Percentiles rank a stretch among this genome's conserved stretches.
These are phyloP conservation scores for Pseudocercospora ulei DNA, from an alignment of 2,329 filamentous ascomycete genomes.

Conservation along the genomic window DNA sequence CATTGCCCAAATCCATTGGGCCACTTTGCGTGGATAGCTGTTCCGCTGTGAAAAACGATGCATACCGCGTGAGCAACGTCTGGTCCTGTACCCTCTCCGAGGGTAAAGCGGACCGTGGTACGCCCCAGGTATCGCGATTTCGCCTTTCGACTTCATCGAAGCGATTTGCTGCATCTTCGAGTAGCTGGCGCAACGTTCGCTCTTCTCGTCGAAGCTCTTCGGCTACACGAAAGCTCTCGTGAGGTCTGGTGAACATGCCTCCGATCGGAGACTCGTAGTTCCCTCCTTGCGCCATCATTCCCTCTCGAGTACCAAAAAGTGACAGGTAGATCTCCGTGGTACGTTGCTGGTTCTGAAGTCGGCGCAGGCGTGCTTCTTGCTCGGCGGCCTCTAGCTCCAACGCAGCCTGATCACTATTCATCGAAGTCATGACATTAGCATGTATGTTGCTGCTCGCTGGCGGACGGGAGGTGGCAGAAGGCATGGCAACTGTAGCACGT, in stretches of 20 bases:
- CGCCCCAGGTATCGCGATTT: slow-evolving; percentile 31
- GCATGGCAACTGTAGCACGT: not conserved
- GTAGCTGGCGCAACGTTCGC: slow-evolving; percentile 29
- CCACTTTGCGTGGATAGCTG: not conserved
- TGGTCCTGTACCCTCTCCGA: slow-evolving; percentile 8
- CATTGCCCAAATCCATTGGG: too few species aligned
- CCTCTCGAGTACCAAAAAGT: slow-evolving; percentile 42
- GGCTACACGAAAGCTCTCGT: slow-evolving; percentile 38
- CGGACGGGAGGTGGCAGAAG: not conserved
- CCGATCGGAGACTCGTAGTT: slow-evolving; percentile 44
- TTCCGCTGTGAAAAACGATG: slow-evolving; percentile 1
- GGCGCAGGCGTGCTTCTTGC: slow-evolving; percentile 30
- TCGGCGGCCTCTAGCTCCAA: slow-evolving; percentile 32
- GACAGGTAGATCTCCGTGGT: slow-evolving; percentile 36
- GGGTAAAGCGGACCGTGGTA: slow-evolving; percentile 19
- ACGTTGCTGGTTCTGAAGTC: slow-evolving; percentile 32
- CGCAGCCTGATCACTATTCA: slow-evolving; percentile 31
- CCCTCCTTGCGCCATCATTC: slow-evolving; percentile 39
- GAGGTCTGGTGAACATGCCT: slow-evolving; percentile 41
- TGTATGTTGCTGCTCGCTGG: slow-evolving; percentile 20
- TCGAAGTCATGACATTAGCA: slow-evolving; percentile 26
- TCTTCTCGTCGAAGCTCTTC: slow-evolving; percentile 35
- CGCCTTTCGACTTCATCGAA: slow-evolving; percentile 22
- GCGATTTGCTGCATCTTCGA: slow-evolving; percentile 27
- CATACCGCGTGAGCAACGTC: slow-evolving; percentile 11